Percentiles rank a stretch among this genome's conserved stretches.
Evolutionary conservation across 257 asterid species (phyloP).

Genomic region (Capsicum rhomboideum): DNA sequence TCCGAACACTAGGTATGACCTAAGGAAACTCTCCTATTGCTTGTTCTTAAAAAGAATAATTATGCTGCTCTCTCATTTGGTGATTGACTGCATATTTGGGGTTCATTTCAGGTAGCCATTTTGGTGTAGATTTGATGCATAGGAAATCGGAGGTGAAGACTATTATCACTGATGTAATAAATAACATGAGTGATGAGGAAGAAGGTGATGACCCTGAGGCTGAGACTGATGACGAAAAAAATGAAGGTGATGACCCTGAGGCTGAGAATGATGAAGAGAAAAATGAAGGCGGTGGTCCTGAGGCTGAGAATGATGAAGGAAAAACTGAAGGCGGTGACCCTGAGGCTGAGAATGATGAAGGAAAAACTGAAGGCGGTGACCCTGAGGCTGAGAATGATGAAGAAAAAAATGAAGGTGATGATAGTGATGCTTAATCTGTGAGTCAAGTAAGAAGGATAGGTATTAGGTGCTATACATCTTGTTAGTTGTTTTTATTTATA

Average conservation of each 20-base stretch:
- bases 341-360: constrained; percentile 25
- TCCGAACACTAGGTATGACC: constrained; percentile 64
- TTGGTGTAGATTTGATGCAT: constrained; percentile 52
- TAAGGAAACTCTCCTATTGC: neutral
- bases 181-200: constrained; percentile 82
- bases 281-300: constrained; percentile 34
- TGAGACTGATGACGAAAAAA: neutral
- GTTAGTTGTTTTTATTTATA: neutral
- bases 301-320: constrained; percentile 3
- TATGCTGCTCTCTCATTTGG: neutral
- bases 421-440: constrained; percentile 4
- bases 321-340: neutral
- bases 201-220: constrained; percentile 36
- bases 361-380: constrained; percentile 21
- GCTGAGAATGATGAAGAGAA: constrained; percentile 30
- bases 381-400: constrained; percentile 20
- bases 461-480: neutral
- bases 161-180: constrained; percentile 75
- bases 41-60: neutral
- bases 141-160: constrained; percentile 75
- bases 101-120: constrained; percentile 46
- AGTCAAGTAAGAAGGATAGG: neutral
- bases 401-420: constrained; percentile 31
- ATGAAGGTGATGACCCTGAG: neutral
- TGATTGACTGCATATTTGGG: neutral